A percentile compares a stretch with the other conserved stretches of the same genome.
These are phyloP conservation scores for Tillandsia leiboldiana DNA, from an alignment of 176 grass and related monocot species.

Conservation along the genomic window DNA sequence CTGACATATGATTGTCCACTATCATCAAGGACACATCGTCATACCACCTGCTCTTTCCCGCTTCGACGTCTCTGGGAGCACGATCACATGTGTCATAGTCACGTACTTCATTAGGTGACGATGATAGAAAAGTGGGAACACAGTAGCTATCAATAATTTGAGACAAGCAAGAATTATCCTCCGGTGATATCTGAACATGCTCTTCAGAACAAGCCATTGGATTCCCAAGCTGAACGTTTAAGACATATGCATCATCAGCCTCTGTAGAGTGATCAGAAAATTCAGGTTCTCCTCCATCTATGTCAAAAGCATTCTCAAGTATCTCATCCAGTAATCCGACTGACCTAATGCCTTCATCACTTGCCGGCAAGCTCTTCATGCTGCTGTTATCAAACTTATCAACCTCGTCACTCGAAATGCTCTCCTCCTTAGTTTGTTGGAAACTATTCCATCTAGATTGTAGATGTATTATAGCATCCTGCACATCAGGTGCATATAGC, in stretches of 20 bases:
- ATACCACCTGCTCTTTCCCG: conserved; percentile 73
- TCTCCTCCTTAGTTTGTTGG: conserved; percentile 43
- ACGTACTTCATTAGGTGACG: conserved; percentile 22
- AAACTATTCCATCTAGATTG: conserved; percentile 98
- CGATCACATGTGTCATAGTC: conserved; percentile 11
- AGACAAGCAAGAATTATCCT: conserved; percentile 26
- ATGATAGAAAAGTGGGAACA: conserved; percentile 39
- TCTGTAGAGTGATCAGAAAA: conserved; percentile 8
- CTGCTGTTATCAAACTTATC: conserved; percentile 34
- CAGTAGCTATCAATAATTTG: conserved; percentile 82
- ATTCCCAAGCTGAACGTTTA: conserved; percentile 17
- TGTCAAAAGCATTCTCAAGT: conserved; percentile 73
- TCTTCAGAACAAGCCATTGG: conserved; percentile 24
- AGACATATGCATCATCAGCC: conserved; percentile 2
- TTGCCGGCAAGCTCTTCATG: conserved; percentile 23
- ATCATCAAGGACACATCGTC: conserved; percentile 46
- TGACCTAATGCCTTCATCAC: conserved; percentile 31
- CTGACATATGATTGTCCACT: conserved; percentile 83
- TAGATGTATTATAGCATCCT: conserved; percentile 74
- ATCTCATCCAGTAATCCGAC: conserved; percentile 88
- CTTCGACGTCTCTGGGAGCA: conserved; percentile 31
- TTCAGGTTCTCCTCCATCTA: conserved; percentile 20
- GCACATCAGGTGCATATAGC: conserved; percentile 84
- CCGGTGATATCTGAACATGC: conserved; percentile 14
- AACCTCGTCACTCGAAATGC: conserved; percentile 26